Conservation (phyloP, 1,284 basidiomycete species). For the Austroboletus novae-zelandiae region DNA sequence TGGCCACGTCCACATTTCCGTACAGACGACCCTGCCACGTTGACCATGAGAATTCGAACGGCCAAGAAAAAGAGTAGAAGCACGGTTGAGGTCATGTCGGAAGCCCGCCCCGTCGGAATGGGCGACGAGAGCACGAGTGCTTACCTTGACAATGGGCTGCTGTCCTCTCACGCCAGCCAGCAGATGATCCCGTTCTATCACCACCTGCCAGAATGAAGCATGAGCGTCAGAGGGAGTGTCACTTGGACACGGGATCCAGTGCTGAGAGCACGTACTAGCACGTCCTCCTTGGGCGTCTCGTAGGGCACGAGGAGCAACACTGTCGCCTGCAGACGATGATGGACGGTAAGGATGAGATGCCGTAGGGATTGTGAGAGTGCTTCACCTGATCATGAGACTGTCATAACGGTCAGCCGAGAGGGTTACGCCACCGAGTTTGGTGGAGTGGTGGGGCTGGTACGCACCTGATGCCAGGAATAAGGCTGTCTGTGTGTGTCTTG, state of each 20-base stretch:
- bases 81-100: neutral
- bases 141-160: slow-evolving; percentile 67
- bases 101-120: neutral
- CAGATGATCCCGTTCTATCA: slow-evolving; percentile 66
- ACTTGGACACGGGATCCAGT: neutral
- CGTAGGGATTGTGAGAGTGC: slow-evolving; percentile 10
- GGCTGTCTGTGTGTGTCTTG: slow-evolving; percentile 42
- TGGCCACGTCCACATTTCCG: slow-evolving; percentile 57
- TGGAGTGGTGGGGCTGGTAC: slow-evolving; percentile 8
- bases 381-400: slow-evolving; percentile 68
- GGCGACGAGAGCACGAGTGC: slow-evolving; percentile 10
- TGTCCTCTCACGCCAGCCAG: slow-evolving; percentile 69
- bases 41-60: neutral
- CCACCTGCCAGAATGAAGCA: slow-evolving; percentile 44
- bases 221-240: slow-evolving; percentile 5
- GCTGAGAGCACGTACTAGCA: slow-evolving; percentile 49
- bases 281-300: slow-evolving; percentile 65
- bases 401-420: slow-evolving; percentile 17
- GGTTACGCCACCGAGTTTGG: slow-evolving; percentile 16
- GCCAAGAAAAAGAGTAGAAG: neutral
- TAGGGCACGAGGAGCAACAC: slow-evolving; percentile 71
- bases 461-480: slow-evolving; percentile 64
- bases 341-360: slow-evolving; percentile 18
- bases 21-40: slow-evolving; percentile 63
- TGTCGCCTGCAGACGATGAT: slow-evolving; percentile 55